Evolutionary conservation across 192 early-diverging fungal genomes (phyloP).

Genomic region (Backusella liffmaniae): DNA sequence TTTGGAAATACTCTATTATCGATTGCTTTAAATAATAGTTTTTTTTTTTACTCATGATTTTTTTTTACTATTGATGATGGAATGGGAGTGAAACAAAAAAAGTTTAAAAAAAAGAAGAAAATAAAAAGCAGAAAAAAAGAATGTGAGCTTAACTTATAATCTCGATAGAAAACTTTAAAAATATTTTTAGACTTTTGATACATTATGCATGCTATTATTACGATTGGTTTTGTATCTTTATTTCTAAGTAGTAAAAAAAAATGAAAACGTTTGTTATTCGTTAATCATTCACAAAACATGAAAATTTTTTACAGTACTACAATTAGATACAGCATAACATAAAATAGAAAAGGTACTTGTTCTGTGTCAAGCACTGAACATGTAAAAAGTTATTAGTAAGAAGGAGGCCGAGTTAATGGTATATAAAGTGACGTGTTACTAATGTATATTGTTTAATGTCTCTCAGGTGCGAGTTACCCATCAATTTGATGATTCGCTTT

Average conservation of each 20-base stretch:
- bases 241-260: background rate
- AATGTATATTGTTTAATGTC: background rate
- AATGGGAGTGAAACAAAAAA: background rate
- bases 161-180: background rate
- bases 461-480: too few species aligned
- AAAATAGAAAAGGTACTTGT: background rate
- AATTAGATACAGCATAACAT: background rate
- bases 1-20: background rate
- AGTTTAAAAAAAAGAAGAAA: background rate
- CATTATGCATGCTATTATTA: background rate
- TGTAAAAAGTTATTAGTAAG: background rate
- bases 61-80: background rate
- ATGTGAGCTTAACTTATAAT: background rate
- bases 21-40: background rate
- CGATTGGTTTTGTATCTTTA: background rate
- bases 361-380: constrained; percentile 6
- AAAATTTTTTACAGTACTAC: background rate
- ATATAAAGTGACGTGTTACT: background rate
- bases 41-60: background rate
- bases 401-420: background rate
- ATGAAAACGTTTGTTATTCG: background rate
- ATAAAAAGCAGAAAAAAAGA: too few species aligned
- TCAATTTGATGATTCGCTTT: background rate
- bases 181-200: background rate
- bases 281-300: too few species aligned